A percentile compares a stretch with the other conserved stretches of the same genome.
Conservation (phyloP, 1,139 yeast genomes). For the Lipomyces yarrowii region DNA sequence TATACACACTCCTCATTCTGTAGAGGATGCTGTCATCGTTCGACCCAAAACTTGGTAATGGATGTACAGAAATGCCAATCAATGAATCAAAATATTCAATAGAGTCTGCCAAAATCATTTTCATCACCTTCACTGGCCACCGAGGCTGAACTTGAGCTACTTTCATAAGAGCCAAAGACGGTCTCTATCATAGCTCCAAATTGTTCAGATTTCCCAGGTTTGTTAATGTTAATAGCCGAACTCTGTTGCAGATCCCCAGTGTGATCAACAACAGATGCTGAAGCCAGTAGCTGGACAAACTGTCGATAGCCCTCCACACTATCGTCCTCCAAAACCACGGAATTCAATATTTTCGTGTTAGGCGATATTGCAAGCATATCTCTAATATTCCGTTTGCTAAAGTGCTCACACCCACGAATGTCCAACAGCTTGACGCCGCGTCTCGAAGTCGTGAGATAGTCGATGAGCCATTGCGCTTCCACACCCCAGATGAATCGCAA, state of each 20-base stretch:
- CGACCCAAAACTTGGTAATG: neutral
- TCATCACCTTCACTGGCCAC: neutral
- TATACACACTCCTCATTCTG: neutral
- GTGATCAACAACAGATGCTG: neutral
- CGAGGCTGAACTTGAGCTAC: neutral
- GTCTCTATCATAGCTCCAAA: neutral
- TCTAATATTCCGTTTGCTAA: conserved; percentile 7
- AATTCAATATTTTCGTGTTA: conserved; percentile 1
- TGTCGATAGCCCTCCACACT: conserved; percentile 14
- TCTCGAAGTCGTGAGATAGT: neutral
- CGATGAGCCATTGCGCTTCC: conserved; percentile 12
- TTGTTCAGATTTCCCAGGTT: neutral
- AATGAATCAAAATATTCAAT: neutral
- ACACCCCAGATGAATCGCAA: conserved; percentile 15
- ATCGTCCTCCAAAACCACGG: conserved; percentile 14
- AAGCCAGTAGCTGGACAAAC: conserved; percentile 9
- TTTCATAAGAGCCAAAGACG: neutral
- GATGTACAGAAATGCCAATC: neutral
- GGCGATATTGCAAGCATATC: conserved; percentile 7
- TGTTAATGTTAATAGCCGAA: neutral
- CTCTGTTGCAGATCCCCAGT: neutral
- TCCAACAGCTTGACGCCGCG: conserved; percentile 4
- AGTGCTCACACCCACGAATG: conserved; percentile 19
- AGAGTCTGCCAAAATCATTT: neutral
- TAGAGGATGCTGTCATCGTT: neutral